Conservation (phyloP, 192 early-diverging fungal species). For the Radiomyces spectabilis region DNA sequence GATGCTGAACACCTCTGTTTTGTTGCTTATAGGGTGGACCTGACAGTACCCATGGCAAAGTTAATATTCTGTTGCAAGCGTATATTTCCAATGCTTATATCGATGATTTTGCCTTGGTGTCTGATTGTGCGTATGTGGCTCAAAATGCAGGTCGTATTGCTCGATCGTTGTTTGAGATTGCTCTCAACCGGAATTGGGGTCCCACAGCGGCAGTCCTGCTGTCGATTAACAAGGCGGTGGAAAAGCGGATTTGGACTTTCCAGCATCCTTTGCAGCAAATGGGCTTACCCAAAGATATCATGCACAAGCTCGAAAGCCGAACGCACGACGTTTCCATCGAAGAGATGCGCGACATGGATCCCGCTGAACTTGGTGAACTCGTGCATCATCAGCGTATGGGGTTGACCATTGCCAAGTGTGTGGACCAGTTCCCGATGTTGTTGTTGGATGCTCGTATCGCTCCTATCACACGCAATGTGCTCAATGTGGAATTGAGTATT, state of each 20-base stretch:
- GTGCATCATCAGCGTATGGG: slow-evolving; percentile 81
- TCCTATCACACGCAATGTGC: slow-evolving; percentile 91
- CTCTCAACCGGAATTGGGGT: slow-evolving; percentile 86
- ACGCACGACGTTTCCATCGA: slow-evolving; percentile 79
- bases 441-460: slow-evolving; percentile 73
- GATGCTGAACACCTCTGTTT: slow-evolving; percentile 1
- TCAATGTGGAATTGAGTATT: slow-evolving; percentile 74
- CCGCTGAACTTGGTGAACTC: slow-evolving; percentile 79
- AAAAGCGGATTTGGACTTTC: slow-evolving; percentile 90
- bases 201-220: slow-evolving; percentile 78
- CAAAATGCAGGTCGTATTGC: slow-evolving; percentile 92
- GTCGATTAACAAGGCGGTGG: slow-evolving; percentile 94
- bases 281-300: slow-evolving; percentile 77
- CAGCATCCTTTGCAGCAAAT: slow-evolving; percentile 93
- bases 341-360: slow-evolving; percentile 83
- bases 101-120: slow-evolving; percentile 92
- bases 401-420: slow-evolving; percentile 57
- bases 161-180: slow-evolving; percentile 94
- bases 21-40: slow-evolving; percentile 51
- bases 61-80: slow-evolving; percentile 90
- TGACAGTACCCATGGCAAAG: slow-evolving; percentile 83
- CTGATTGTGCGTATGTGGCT: slow-evolving; percentile 88
- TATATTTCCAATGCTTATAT: slow-evolving; percentile 70
- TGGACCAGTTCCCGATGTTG: slow-evolving; percentile 82
- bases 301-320: slow-evolving; percentile 76